Evolutionary conservation across 805 yeast genomes (phyloP), one percentile per base, ranked within the genome.

Genomic region (Candida sonorensis): DNA sequence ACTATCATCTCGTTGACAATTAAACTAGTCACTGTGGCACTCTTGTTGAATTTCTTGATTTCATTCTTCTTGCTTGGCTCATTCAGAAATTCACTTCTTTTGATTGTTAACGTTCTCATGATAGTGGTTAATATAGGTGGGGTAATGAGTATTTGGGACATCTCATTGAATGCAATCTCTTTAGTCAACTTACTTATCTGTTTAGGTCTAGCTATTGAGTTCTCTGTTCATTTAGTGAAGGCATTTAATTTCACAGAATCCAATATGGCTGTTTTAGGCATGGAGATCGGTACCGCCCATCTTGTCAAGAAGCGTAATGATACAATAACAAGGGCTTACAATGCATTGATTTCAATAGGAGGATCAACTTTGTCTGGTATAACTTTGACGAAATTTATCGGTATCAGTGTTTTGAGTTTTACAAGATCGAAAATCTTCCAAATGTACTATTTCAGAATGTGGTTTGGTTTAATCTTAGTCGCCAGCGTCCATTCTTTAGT

Each of bases 391-490:
- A 90, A 90, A 51, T 59, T 90, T 15, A 77, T 92, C 44, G 98
- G 98, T 2, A 86, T 90, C 1, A 57, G 69, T 17, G 95, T 90
- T 9, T 62, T 90, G 23, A 94, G 94, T 5, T 87, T 88, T 54
- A 85, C 97, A 0, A 64, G 74, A 41, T 84, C 95, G 13, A 77
- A 81, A 54, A 88, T 90, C 19, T 92, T 90, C 56, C 94, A 86
- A 44, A 73, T 90, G 2, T 90, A 85, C 57, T 90, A 92, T 55
- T 90, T 90, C 66, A 64, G 95, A 39, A 88, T 90, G 96, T 90
- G 97, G 97, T 59, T 83, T 10, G 66, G 87, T 1, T 64, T 90
- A 38, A 80, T 90, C 7, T 40, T 81, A 2, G 63, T 83, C 35
- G 95, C 95, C 1, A 75, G 88, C 0, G 42, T 81, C 1, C 97